Base-by-base conservation (phyloP, 768 basidiomycete species). In the Boletus rubescentipes region DNA sequence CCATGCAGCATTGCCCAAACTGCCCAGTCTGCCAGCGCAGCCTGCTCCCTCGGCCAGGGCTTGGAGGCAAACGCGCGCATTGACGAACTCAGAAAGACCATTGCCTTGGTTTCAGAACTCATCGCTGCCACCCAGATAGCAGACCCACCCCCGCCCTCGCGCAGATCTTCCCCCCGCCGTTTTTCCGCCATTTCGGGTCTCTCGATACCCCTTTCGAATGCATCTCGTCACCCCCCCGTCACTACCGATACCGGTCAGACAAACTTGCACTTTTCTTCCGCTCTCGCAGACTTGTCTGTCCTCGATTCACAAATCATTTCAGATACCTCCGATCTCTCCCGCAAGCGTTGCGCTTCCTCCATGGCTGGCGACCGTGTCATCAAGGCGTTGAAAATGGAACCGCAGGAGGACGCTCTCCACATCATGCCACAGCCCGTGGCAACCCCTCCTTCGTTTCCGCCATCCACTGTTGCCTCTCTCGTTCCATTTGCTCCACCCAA, bases 1-100 rank as follows among this genome's bases (percentile, higher is more conserved):
- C 53, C 57, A 50, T 58, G 38, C 62, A 86, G 85, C 67, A 84
- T 87, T 59, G 82, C 79, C 38, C 76, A 80, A 50, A 84, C 83
- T 15, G 84, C 84, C 36, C 75, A 78, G 49, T 80, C 81, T 40
- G 84, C 82, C 39, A 80, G 77, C 38, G 74, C 75, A 36, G 78
- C 78, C 32, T 84, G 80, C 57, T 72, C 72, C 29, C 56, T 67
- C 15, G 77, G 70, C n/a, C 77, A 80, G 57, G 75, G 75, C 46
- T 55, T 73, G 9, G 77, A 79, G 60, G 79, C 80, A 7, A 74
- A 74, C 37, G 74, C 66, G 29, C 80, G 79, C 61, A 78, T 85
- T 50, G 80, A 78, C 61, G 77, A 83, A 54, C 75, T 85, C 61
- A 82, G 73, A 63, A 76, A 77, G 63, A 78, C 80, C 34, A 79